Base-by-base conservation (phyloP, 768 basidiomycete species). In the Hygrophoropsis aurantiaca region DNA sequence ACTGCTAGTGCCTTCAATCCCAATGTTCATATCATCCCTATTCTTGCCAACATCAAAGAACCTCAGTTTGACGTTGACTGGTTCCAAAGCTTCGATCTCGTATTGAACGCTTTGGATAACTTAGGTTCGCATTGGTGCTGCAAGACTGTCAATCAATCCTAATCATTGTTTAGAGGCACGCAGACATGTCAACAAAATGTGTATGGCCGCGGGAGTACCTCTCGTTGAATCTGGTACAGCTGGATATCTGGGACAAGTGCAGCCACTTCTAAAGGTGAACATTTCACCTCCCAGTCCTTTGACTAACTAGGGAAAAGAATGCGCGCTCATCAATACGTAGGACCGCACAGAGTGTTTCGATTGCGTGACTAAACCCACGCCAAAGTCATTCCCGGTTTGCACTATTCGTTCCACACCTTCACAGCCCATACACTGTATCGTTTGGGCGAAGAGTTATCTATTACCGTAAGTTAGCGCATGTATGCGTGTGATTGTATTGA, bases 401-500 rank as follows among this genome's bases (percentile, higher is more conserved):
- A 98, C 97, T 0, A 98, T 99, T 55, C 85, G 95, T 32, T 92
- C 92, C 2, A 98, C 97, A 0, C 97, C 97, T 0, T 91, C 88
- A 47, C 94, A 95, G 54, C 93, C 97, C 0, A 97, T 98, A 42
- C 97, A 99, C 59, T 99, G 95, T 60, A 97, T 99, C 40, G 94
- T 97, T 2, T 99, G 97, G 97, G 93, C 92, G 24, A 99, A 98
- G 66, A 94, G 84, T 47, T 98, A 98, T 71, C 82, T 99, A 11
- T 80, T 97, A 58, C 85, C 88, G 94, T 91, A 56, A 61, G 87
- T 69, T 11, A 11, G 23, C 10, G 9, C 3, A 16, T 20, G 18
- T 5, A 30, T 4, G 23, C 37, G 18, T 23, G 6, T 19, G 11
- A 5, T 2, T 40, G 15, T 39, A 0, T 21, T 13, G 27, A 40